Percentiles rank a stretch among this genome's conserved stretches.
Conservation (phyloP, 306 rosid species). For the Malus asiatica region DNA sequence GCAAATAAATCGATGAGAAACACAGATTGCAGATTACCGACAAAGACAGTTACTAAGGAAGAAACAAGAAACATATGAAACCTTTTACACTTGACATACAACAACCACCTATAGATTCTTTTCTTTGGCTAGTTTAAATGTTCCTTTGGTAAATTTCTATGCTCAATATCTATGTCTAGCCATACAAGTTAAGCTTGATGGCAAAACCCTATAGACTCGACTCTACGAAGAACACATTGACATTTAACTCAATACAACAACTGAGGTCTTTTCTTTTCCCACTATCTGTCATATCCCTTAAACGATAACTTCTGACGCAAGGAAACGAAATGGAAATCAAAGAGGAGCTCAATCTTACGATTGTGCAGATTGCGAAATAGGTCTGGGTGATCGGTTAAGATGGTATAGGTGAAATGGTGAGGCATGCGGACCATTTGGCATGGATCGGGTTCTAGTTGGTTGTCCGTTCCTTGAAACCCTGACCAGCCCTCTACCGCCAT, state of each 20-base stretch:
- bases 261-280: background rate
- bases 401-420: constrained; percentile 20
- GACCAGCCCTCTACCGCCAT: background rate
- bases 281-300: background rate
- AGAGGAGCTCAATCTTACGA: constrained; percentile 1
- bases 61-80: background rate
- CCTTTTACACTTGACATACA: constrained; percentile 5
- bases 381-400: constrained; percentile 24
- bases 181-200: background rate
- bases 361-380: background rate
- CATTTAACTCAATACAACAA: background rate
- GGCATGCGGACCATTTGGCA: constrained; percentile 24
- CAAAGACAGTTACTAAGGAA: background rate
- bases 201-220: background rate
- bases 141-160: background rate
- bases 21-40: background rate
- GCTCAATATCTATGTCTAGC: background rate
- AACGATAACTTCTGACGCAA: background rate
- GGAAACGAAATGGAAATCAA: background rate
- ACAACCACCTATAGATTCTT: background rate
- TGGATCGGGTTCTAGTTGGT: constrained; percentile 23
- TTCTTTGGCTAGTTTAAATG: background rate
- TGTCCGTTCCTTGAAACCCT: constrained; percentile 17
- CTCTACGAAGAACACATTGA: background rate
- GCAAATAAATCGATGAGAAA: background rate